phyloP scores from a whole-genome alignment of 371 early-diverging fungal species.

The Syncephalastrum racemosum region DNA sequence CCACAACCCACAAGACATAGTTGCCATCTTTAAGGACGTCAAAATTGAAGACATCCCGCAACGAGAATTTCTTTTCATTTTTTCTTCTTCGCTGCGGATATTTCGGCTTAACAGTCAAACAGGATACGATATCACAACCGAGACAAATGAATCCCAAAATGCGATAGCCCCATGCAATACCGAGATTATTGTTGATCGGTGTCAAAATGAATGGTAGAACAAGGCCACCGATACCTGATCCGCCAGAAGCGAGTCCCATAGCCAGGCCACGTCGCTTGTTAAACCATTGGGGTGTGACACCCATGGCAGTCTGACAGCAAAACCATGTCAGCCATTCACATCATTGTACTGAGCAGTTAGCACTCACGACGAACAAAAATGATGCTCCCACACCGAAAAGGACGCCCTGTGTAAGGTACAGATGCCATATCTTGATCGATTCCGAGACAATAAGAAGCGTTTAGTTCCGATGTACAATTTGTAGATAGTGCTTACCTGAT shows the following conservation, averaged over 20 bases:
- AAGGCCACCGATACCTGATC: constrained; percentile 80
- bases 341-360: constrained; percentile 10
- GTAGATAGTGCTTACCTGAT: constrained; percentile 15
- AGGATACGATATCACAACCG: constrained; percentile 32
- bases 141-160: constrained; percentile 55
- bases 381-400: constrained; percentile 67
- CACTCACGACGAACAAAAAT: constrained; percentile 29
- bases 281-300: constrained; percentile 79
- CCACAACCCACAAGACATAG: constrained; percentile 43
- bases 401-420: constrained; percentile 70
- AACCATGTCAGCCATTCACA: neutral
- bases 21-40: constrained; percentile 41
- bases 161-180: constrained; percentile 59
- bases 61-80: neutral
- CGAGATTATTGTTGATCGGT: constrained; percentile 53
- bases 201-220: constrained; percentile 68
- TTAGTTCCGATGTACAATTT: neutral
- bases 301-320: constrained; percentile 24
- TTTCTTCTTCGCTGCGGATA: constrained; percentile 25
- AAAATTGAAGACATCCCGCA: constrained; percentile 45
- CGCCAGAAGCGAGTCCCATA: constrained; percentile 73
- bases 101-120: constrained; percentile 37
- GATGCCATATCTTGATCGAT: constrained; percentile 51
- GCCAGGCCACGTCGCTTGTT: constrained; percentile 67
- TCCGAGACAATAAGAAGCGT: neutral